Evolutionary conservation across 23 red algal genomes (phyloP).

Genomic region (Gracilariopsis chorda): DNA sequence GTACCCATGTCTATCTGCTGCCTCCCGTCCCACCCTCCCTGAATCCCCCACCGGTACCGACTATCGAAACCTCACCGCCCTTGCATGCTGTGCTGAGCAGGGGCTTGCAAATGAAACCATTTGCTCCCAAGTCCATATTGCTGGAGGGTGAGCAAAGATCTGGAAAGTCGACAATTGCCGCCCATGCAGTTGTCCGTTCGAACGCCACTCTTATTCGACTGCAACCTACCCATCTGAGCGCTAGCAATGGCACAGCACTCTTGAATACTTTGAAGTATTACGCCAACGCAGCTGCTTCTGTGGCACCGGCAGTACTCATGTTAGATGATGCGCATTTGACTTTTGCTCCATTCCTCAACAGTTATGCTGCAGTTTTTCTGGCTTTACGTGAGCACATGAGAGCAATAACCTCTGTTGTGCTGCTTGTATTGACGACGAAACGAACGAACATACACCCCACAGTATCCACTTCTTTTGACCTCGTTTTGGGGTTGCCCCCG

Average conservation of each 20-base stretch:
- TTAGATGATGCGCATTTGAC: constrained; percentile 33
- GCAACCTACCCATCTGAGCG: neutral
- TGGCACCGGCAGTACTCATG: constrained; percentile 16
- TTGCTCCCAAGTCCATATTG: neutral
- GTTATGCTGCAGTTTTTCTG: neutral
- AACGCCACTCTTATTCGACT: neutral
- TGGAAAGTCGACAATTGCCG: neutral
- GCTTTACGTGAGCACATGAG: neutral
- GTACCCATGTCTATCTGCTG: neutral
- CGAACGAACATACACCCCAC: neutral
- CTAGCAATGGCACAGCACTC: neutral
- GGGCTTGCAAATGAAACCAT: neutral
- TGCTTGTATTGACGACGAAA: neutral
- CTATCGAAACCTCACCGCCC: neutral
- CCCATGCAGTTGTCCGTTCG: neutral
- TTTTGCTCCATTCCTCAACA: neutral
- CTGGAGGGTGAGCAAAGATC: neutral
- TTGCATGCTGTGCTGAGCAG: neutral
- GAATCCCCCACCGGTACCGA: neutral
- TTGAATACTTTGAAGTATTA: neutral
- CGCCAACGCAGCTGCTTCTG: neutral
- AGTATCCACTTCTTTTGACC: neutral
- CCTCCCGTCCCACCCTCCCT: neutral
- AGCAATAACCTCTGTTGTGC: neutral
- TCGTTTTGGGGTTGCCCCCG: neutral